Conservation (phyloP, 352 stramenopile species). For the Phytophthora sojae region DNA sequence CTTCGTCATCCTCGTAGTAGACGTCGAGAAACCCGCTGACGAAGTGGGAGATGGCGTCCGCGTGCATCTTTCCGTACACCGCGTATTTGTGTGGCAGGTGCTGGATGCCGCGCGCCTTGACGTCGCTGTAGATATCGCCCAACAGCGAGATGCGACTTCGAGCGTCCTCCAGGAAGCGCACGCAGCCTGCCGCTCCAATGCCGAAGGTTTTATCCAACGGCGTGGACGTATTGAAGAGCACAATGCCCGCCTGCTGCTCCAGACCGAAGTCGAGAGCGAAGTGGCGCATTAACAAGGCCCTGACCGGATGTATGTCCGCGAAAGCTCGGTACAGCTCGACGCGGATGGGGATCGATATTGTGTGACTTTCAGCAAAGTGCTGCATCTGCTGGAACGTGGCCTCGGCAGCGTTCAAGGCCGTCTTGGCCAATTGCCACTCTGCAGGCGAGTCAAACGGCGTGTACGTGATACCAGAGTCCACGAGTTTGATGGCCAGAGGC, state of each 20-base stretch:
- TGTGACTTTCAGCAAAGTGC: slow-evolving; percentile 64
- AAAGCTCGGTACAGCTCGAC: slow-evolving; percentile 52
- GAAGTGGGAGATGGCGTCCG: slow-evolving; percentile 38
- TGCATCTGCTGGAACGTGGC: slow-evolving; percentile 59
- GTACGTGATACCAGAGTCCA: slow-evolving; percentile 57
- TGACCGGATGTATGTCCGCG: slow-evolving; percentile 41
- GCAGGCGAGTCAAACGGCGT: slow-evolving; percentile 45
- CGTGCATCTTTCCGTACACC: slow-evolving; percentile 43
- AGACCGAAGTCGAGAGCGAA: slow-evolving; percentile 51
- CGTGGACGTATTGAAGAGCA: slow-evolving; percentile 55
- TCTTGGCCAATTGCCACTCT: slow-evolving; percentile 65
- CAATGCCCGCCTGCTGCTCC: slow-evolving; percentile 39
- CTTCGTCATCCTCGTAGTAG: slow-evolving; percentile 43
- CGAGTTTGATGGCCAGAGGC: slow-evolving; percentile 50
- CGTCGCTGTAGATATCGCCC: slow-evolving; percentile 36
- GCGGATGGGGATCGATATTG: slow-evolving; percentile 52
- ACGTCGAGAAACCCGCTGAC: slow-evolving; percentile 29
- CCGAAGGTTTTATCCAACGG: slow-evolving; percentile 55
- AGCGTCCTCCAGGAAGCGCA: slow-evolving; percentile 39
- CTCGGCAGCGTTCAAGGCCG: slow-evolving; percentile 52
- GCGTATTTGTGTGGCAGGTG: slow-evolving; percentile 50
- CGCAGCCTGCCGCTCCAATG: slow-evolving; percentile 43
- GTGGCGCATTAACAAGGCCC: slow-evolving; percentile 45
- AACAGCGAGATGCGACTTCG: slow-evolving; percentile 31
- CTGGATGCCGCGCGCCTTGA: slow-evolving; percentile 32